Conservation (phyloP, 345 rosid species). For the Psidium guajava region DNA sequence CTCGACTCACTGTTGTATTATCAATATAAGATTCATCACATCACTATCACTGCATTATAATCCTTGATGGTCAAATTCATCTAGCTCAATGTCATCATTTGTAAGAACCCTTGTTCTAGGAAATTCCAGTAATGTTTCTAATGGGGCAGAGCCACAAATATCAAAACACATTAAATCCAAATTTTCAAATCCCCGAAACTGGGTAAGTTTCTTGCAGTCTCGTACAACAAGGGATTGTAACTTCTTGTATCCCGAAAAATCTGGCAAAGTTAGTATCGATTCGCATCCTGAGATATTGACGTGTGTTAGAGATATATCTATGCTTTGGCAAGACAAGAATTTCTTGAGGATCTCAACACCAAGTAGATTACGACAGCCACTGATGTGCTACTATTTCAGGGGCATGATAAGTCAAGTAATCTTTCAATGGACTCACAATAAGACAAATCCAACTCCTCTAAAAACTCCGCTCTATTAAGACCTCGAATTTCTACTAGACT, state of each 20-base stretch:
- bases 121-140: rapidly evolving
- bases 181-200: not conserved
- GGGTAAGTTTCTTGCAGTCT: not conserved
- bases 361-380: too few relatives aligned
- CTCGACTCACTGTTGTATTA: too few relatives aligned
- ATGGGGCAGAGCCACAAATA: not conserved
- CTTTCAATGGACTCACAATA: too few relatives aligned
- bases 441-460: not conserved
- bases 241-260: rapidly evolving
- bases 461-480: rapidly evolving
- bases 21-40: too few relatives aligned
- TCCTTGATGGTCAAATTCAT: too few relatives aligned
- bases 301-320: too few relatives aligned
- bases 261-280: not conserved
- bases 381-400: too few relatives aligned
- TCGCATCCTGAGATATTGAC: not conserved
- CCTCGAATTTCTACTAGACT: rapidly evolving
- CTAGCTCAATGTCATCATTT: too few relatives aligned
- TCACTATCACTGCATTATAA: too few relatives aligned
- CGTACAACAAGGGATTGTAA: not conserved
- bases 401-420: too few relatives aligned
- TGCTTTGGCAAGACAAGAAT: too few relatives aligned
- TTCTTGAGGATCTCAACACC: too few relatives aligned
- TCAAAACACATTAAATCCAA: not conserved
- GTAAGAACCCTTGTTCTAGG: not conserved